Percentiles rank a stretch among this genome's conserved stretches.
Conservation (phyloP, 2,329 filamentous ascomycete genomes). For the Ceratocystis lukuohia region DNA sequence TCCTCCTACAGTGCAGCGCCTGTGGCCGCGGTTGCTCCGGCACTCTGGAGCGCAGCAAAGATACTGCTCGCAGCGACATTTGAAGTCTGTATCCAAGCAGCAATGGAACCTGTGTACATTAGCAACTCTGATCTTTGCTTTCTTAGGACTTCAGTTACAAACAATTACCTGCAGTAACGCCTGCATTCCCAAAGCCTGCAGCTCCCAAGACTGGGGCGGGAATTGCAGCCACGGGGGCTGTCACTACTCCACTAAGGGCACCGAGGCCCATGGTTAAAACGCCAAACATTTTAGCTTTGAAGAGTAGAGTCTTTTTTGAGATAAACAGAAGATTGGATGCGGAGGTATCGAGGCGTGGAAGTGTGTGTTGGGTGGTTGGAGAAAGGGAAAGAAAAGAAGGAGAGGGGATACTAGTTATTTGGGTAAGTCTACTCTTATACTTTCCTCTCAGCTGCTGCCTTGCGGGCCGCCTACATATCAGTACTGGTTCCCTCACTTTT, state of each 20-base stretch:
- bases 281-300: neutral
- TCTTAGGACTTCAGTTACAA: neutral
- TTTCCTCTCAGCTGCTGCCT: neutral
- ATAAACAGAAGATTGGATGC: neutral
- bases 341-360: no score
- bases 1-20: neutral
- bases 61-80: neutral
- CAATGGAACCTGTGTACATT: no score
- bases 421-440: neutral
- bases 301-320: neutral
- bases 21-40: neutral
- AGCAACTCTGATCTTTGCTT: no score
- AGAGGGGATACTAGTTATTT: neutral
- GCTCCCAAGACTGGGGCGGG: neutral
- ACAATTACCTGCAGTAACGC: neutral
- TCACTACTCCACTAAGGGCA: neutral
- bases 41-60: conserved; percentile 16
- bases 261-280: neutral
- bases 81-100: neutral
- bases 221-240: neutral
- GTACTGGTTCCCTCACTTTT: neutral
- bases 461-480: neutral
- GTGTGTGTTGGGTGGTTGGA: neutral
- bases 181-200: neutral
- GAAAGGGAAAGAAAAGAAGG: neutral